Evolutionary conservation across 257 asterid species (phyloP).

Genomic region (Nicotiana paniculata): DNA sequence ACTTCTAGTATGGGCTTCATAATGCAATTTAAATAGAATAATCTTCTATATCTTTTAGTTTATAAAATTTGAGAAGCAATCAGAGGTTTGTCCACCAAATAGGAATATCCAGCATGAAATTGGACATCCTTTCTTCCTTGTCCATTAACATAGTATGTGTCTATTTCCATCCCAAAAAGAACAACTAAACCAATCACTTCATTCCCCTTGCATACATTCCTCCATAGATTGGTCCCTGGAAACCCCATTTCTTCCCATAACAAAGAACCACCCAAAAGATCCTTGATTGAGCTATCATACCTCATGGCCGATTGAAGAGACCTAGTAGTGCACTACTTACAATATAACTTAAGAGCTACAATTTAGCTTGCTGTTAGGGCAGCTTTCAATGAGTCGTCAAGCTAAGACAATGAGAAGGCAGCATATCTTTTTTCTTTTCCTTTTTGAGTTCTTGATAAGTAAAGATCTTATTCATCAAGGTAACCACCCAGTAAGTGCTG

Average conservation of each 20-base stretch:
- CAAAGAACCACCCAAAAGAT: not conserved
- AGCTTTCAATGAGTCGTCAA: not conserved
- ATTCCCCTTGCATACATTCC: not conserved
- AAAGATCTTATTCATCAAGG: not conserved
- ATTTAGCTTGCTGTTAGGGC: not conserved
- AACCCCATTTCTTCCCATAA: not conserved
- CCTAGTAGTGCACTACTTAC: not conserved
- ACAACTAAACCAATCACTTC: not conserved
- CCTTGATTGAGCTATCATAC: not conserved
- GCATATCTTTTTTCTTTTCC: not conserved
- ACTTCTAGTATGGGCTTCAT: not conserved
- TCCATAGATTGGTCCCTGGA: not conserved
- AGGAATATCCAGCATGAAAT: not conserved
- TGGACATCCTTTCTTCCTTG: slow-evolving; percentile 1
- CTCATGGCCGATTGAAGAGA: not conserved
- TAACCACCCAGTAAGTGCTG: not conserved
- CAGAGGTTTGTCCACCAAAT: not conserved
- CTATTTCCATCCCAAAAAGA: not conserved
- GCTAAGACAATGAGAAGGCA: slow-evolving; percentile 1
- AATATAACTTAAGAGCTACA: not conserved
- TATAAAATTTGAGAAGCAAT: not conserved
- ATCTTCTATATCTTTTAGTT: not conserved
- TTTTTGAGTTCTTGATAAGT: not conserved
- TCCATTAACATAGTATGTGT: not conserved
- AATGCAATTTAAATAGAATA: not conserved